phyloP scores from a whole-genome alignment of 805 yeast genomes.

The Ogataea glucozyma region DNA sequence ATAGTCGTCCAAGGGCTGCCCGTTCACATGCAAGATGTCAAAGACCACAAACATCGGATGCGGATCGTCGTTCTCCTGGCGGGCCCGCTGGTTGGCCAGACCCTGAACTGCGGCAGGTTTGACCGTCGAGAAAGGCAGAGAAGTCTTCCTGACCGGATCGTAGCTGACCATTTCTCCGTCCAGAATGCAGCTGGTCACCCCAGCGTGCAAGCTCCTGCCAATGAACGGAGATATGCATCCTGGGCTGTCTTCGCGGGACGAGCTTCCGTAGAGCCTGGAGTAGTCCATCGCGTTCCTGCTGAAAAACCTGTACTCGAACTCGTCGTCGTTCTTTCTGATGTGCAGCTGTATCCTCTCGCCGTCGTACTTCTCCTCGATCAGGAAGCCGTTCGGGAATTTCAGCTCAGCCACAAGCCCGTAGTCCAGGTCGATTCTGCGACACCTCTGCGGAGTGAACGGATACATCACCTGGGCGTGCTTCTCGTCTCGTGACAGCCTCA shows the following conservation, averaged over 20 bases:
- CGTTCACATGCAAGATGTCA: slow-evolving; percentile 75
- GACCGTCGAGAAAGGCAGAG: slow-evolving; percentile 80
- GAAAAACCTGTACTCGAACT: slow-evolving; percentile 40
- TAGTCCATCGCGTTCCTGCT: slow-evolving; percentile 75
- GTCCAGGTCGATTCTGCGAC: slow-evolving; percentile 53
- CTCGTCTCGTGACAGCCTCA: slow-evolving; percentile 43
- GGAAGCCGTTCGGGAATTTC: slow-evolving; percentile 48
- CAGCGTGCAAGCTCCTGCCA: slow-evolving; percentile 30
- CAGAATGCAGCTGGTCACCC: slow-evolving; percentile 45
- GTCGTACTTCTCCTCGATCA: slow-evolving; percentile 88
- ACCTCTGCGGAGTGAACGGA: slow-evolving; percentile 77
- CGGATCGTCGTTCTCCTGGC: slow-evolving; percentile 22
- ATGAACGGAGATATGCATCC: slow-evolving; percentile 38
- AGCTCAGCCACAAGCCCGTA: slow-evolving; percentile 50
- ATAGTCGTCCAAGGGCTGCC: slow-evolving; percentile 52
- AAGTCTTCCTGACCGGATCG: slow-evolving; percentile 55
- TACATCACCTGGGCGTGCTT: slow-evolving; percentile 44
- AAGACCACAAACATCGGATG: slow-evolving; percentile 65
- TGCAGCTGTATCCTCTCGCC: slow-evolving; percentile 90
- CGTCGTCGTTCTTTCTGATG: slow-evolving; percentile 42
- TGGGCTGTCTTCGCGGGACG: slow-evolving; percentile 16
- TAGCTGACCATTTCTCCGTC: slow-evolving; percentile 96
- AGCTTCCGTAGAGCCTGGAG: slow-evolving; percentile 63
- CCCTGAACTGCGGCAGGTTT: slow-evolving; percentile 67
- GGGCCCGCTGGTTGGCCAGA: slow-evolving; percentile 30